These are phyloP conservation scores for Ziziphus jujuba DNA, from an alignment of 306 rosid genomes.

Conservation along the genomic window DNA sequence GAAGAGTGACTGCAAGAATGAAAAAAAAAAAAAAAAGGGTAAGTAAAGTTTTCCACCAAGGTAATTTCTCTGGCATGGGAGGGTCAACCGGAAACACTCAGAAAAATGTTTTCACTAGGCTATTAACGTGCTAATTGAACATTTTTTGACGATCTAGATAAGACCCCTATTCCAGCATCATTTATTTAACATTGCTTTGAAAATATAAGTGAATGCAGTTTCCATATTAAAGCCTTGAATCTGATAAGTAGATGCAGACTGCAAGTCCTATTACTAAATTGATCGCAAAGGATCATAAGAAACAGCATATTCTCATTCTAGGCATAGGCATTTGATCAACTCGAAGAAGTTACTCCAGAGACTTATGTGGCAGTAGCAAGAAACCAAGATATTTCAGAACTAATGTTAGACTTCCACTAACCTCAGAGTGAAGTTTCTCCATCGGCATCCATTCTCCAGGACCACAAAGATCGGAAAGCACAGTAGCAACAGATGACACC, in stretches of 20 bases:
- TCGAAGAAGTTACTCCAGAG: not conserved
- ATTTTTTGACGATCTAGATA: too few species aligned
- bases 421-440: conserved; percentile 96
- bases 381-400: not conserved
- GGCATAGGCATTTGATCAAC: not conserved
- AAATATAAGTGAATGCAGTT: not conserved
- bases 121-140: too few species aligned
- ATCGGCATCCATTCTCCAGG: conserved; percentile 99
- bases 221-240: not conserved
- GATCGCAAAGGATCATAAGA: not conserved
- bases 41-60: too few species aligned
- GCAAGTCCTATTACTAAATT: not conserved
- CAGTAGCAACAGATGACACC: conserved; percentile 98
- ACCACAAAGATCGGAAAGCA: conserved; percentile 95
- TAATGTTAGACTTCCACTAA: conserved; percentile 28
- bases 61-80: too few species aligned
- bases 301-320: not conserved
- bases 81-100: too few species aligned
- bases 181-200: not conserved
- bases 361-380: not conserved
- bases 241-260: not conserved
- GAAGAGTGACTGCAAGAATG: too few species aligned
- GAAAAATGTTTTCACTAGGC: too few species aligned
- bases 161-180: too few species aligned
- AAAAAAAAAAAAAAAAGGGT: too few species aligned